Conservation (phyloP, 306 rosid genomes). For the Rubus parviflorus region DNA sequence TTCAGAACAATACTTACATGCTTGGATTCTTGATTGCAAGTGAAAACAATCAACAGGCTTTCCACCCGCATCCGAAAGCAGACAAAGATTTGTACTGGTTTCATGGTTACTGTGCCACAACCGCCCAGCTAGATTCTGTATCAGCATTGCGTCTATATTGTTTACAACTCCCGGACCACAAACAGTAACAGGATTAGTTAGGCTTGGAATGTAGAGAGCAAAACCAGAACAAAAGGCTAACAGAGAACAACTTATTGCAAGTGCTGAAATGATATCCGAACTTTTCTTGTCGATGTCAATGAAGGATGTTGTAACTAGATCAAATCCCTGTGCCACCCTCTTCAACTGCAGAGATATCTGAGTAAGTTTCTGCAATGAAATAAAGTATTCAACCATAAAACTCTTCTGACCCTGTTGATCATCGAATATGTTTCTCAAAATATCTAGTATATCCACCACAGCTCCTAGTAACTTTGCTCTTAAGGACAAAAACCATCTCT, state of each 20-base stretch:
- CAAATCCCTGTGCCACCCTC: conserved; percentile 47
- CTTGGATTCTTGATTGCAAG: conserved; percentile 30
- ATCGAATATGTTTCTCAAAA: conserved; percentile 21
- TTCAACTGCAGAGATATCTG: conserved; percentile 38
- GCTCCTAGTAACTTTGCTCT: conserved; percentile 46
- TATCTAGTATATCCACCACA: conserved; percentile 34
- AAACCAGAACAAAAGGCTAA: conserved; percentile 57
- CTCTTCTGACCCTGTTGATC: conserved; percentile 21
- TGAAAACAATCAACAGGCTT: conserved; percentile 33
- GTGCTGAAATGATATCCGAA: conserved; percentile 40
- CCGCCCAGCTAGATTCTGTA: conserved; percentile 44
- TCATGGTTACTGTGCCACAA: conserved; percentile 47
- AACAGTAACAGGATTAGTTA: conserved; percentile 8
- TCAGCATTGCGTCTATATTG: conserved; percentile 24
- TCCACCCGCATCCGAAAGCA: conserved; percentile 36
- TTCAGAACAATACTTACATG: conserved; percentile 25
- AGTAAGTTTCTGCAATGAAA: conserved; percentile 32
- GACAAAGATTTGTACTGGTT: conserved; percentile 35
- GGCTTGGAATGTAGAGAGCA: conserved; percentile 37
- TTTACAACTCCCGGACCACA: conserved; percentile 19
- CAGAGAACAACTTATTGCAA: conserved; percentile 52
- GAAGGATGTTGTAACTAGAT: conserved; percentile 46
- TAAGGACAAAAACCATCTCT: conserved; percentile 62
- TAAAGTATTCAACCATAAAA: conserved; percentile 15
- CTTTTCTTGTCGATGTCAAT: conserved; percentile 55